phyloP scores from a whole-genome alignment of 2,329 filamentous ascomycete genomes.

The Diaporthe helianthi region DNA sequence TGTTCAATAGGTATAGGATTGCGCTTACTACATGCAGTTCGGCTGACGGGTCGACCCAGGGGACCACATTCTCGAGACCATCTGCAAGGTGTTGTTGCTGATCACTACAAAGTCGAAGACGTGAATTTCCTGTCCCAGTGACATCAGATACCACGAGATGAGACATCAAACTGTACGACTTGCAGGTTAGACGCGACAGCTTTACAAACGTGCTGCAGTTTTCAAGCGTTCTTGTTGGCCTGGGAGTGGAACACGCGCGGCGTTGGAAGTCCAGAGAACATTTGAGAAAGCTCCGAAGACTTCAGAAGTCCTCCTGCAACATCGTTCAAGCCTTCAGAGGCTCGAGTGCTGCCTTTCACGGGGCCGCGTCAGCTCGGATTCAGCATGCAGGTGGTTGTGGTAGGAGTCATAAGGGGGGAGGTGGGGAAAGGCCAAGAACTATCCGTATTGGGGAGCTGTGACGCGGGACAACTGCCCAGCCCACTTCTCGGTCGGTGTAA shows the following conservation, averaged over 20 bases:
- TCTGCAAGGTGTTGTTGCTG: slow-evolving; percentile 41
- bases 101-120: slow-evolving; percentile 60
- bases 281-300: not conserved
- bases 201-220: not conserved
- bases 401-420: slow-evolving; percentile 24
- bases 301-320: not conserved
- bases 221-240: slow-evolving; percentile 5
- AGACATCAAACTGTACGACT: not conserved
- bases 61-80: slow-evolving; percentile 44
- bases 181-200: slow-evolving; percentile 9
- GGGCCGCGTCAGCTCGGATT: slow-evolving; percentile 36
- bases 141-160: slow-evolving; percentile 38
- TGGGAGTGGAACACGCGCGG: slow-evolving; percentile 15
- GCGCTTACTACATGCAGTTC: not conserved
- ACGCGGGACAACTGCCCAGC: slow-evolving; percentile 4
- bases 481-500: slow-evolving; percentile 1
- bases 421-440: slow-evolving; percentile 12
- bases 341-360: slow-evolving; percentile 33
- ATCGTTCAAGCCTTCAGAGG: not conserved
- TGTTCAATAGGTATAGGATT: slow-evolving; percentile 34
- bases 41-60: slow-evolving; percentile 33
- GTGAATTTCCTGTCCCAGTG: slow-evolving; percentile 63
- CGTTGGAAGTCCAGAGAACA: slow-evolving; percentile 3
- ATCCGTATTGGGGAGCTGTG: slow-evolving; percentile 27
- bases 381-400: slow-evolving; percentile 18